Base-by-base conservation (phyloP, 495 filamentous ascomycete species). In the Hyaloscypha hepaticicola region DNA sequence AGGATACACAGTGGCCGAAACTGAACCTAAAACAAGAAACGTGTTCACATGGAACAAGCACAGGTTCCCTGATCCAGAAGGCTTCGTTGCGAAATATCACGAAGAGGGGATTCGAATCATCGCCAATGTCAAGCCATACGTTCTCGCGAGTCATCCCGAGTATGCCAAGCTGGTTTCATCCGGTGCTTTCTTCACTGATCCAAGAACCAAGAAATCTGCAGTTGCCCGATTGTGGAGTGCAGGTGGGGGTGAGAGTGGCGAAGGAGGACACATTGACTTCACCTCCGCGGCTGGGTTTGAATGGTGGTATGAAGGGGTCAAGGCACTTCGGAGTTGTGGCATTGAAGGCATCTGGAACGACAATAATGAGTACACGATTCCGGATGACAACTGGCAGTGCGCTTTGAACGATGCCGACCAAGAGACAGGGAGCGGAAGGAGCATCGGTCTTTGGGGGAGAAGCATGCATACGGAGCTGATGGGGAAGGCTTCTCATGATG, bases 341-440 rank as follows among this genome's bases (percentile, higher is more conserved):
- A 85, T 90, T 61, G 87, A 90, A 65, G 85, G 80, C 31, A 89
- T 89, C 74, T 90, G 88, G 88, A 90, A 88, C 66, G 88, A 90
- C 73, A 90, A 90, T 74, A 89, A 89, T 70, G 88, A 90, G 74
- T 90, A 88, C 71, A 87, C 84, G 6, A 78, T 87, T 3, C 85
- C 86, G 0, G 77, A 81, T 69, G 88, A 90, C 60, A 78, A 83
- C 59, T 90, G 87, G 86, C 72, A 80, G 59, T 77, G 83, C 48
- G 82, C 83, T 0, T 77, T 89, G 6, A 48, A 69, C 22, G 55
- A 26, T 21, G 29, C 31, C 16, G 53, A 58, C 25, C 33, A 50
- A 5, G 24, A 14, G 7, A 31, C 29, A 41, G 38, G 58, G 29
- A 51, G 24, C 48, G 58, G 48, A 9, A 66, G 65, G 2, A 61